phyloP scores from a whole-genome alignment of 352 stramenopile genomes.

The Globisporangium polare region DNA sequence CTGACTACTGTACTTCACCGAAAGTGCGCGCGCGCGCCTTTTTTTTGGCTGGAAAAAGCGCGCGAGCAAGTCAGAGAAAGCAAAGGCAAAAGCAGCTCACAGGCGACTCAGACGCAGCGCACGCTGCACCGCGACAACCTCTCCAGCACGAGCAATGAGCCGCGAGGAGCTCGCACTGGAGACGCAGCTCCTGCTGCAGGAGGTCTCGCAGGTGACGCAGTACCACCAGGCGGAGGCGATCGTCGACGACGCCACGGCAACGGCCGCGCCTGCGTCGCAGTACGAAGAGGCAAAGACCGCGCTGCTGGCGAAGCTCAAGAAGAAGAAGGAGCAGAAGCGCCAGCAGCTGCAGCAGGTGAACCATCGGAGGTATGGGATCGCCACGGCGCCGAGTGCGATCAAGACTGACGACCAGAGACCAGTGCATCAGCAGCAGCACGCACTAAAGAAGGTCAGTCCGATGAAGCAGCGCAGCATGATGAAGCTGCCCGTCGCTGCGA shows the following conservation, averaged over 20 bases:
- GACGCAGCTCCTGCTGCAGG: slow-evolving; percentile 77
- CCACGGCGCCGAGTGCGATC: not conserved
- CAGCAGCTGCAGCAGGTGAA: slow-evolving; percentile 50
- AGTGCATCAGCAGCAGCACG: slow-evolving; percentile 3
- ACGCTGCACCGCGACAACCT: not conserved
- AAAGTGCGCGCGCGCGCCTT: not conserved
- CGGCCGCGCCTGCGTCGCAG: slow-evolving; percentile 30
- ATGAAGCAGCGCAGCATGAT: slow-evolving; percentile 34
- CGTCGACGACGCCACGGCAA: slow-evolving; percentile 22
- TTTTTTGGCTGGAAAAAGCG: not conserved
- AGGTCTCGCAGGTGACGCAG: slow-evolving; percentile 56
- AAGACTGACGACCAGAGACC: not conserved
- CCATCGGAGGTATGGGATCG: slow-evolving; percentile 36
- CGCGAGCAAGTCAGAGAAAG: not conserved
- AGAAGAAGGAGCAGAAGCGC: slow-evolving; percentile 55
- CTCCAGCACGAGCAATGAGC: slow-evolving; percentile 21
- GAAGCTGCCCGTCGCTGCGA: slow-evolving; percentile 49
- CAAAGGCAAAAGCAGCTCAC: not conserved
- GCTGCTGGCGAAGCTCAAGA: slow-evolving; percentile 61
- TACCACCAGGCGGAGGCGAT: slow-evolving; percentile 27
- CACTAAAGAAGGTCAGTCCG: slow-evolving; percentile 25
- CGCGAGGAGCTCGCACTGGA: slow-evolving; percentile 61
- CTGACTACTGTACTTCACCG: not conserved
- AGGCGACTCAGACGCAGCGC: not conserved
- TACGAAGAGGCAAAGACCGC: slow-evolving; percentile 49